Percentiles rank a stretch among this genome's conserved stretches.
These are phyloP conservation scores for Caryocar brasiliense DNA, from an alignment of 441 rosid species.

Conservation along the genomic window DNA sequence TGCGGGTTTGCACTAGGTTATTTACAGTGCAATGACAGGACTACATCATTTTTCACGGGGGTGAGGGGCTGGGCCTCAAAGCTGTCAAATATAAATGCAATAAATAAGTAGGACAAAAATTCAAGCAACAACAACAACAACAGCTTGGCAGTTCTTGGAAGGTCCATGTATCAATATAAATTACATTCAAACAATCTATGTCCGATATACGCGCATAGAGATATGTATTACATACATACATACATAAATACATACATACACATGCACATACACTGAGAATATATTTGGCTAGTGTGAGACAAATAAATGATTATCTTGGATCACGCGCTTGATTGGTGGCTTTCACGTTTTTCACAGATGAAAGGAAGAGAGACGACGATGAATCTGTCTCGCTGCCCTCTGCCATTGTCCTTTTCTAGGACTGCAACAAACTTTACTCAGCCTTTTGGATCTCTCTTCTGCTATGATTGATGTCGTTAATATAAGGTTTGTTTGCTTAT, in stretches of 20 bases:
- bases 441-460: not conserved
- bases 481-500: too few species aligned
- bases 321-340: constrained; percentile 29
- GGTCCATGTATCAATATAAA: not conserved
- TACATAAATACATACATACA: not conserved
- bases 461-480: too few species aligned
- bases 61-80: too few species aligned
- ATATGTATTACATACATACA: not conserved
- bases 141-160: constrained; percentile 6
- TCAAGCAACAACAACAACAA: not conserved
- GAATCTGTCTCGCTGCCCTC: not conserved
- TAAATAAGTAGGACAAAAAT: not conserved
- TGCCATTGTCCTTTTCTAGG: constrained; percentile 7
- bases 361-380: not conserved
- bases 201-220: not conserved
- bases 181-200: not conserved
- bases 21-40: too few species aligned
- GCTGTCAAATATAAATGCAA: not conserved
- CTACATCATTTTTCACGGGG: too few species aligned
- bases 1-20: too few species aligned
- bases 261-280: not conserved
- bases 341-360: constrained; percentile 22
- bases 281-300: constrained; percentile 5
- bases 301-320: constrained; percentile 20
- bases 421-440: not conserved